Evolutionary conservation across 805 yeast species (phyloP).

Genomic region (Kluyveromyces starmeri): DNA sequence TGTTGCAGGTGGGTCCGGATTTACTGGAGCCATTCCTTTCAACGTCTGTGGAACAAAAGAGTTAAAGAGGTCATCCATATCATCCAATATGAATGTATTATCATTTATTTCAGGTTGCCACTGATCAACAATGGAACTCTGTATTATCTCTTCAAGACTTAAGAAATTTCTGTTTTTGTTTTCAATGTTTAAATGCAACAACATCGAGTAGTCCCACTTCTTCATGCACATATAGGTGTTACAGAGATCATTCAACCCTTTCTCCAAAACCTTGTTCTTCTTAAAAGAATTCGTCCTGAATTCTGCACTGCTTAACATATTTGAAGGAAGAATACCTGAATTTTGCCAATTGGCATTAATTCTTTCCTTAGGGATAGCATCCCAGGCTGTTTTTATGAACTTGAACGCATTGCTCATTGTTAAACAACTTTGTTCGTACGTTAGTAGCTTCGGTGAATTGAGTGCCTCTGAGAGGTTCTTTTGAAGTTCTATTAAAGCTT

Average conservation of each 20-base stretch:
- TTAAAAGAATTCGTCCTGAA: constrained; percentile 27
- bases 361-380: constrained; percentile 29
- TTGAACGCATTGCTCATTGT: constrained; percentile 50
- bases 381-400: constrained; percentile 52
- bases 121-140: constrained; percentile 47
- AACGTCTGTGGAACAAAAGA: not conserved
- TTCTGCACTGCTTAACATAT: constrained; percentile 22
- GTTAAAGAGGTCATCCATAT: constrained; percentile 1
- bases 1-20: no score
- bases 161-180: constrained; percentile 38
- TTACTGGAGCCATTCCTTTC: not conserved
- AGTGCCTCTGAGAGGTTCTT: constrained; percentile 15
- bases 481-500: constrained; percentile 28
- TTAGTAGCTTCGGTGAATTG: constrained; percentile 14
- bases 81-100: constrained; percentile 1
- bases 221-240: constrained; percentile 39
- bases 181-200: constrained; percentile 41
- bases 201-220: constrained; percentile 50
- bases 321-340: constrained; percentile 33
- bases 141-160: constrained; percentile 53
- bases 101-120: constrained; percentile 24
- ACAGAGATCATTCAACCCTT: constrained; percentile 37
- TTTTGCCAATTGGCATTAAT: constrained; percentile 38
- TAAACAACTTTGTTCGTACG: constrained; percentile 35
- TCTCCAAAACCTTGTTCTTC: constrained; percentile 33